Conservation (phyloP, 768 basidiomycete genomes). For the Erythrobasidium yunnanense region DNA sequence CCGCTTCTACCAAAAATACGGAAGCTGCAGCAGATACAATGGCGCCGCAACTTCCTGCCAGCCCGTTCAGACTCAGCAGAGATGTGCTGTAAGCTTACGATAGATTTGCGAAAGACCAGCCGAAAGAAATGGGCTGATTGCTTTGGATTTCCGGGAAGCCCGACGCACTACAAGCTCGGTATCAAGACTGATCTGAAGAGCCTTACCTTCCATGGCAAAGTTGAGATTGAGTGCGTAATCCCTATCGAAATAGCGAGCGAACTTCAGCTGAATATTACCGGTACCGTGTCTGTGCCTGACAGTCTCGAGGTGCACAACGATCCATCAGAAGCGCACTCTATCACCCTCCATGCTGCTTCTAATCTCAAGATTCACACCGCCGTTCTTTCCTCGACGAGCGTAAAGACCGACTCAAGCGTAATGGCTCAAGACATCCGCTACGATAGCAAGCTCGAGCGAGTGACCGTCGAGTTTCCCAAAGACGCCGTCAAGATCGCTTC, state of each 20-base stretch:
- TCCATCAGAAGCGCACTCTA: slow-evolving; percentile 48
- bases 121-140: neutral
- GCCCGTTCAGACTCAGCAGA: slow-evolving; percentile 16
- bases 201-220: slow-evolving; percentile 65
- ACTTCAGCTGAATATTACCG: no score
- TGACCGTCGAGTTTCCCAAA: slow-evolving; percentile 51
- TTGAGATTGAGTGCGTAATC: slow-evolving; percentile 54
- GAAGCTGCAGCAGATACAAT: neutral
- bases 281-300: neutral
- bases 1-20: neutral
- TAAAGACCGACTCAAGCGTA: slow-evolving; percentile 48
- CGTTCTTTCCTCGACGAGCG: slow-evolving; percentile 51
- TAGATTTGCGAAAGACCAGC: neutral
- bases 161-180: slow-evolving; percentile 21
- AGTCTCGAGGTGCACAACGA: slow-evolving; percentile 58
- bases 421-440: slow-evolving; percentile 46
- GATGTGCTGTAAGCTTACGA: slow-evolving; percentile 1
- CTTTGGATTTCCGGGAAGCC: slow-evolving; percentile 8
- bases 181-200: slow-evolving; percentile 70
- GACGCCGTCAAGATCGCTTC: slow-evolving; percentile 48
- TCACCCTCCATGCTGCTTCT: slow-evolving; percentile 54
- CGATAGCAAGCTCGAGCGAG: slow-evolving; percentile 57
- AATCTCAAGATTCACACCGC: slow-evolving; percentile 53
- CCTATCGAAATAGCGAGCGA: no score
- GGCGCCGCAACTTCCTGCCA: neutral